These are phyloP conservation scores for Curvularia verruculosa DNA, from an alignment of 2,329 filamentous ascomycete species.

Conservation along the genomic window DNA sequence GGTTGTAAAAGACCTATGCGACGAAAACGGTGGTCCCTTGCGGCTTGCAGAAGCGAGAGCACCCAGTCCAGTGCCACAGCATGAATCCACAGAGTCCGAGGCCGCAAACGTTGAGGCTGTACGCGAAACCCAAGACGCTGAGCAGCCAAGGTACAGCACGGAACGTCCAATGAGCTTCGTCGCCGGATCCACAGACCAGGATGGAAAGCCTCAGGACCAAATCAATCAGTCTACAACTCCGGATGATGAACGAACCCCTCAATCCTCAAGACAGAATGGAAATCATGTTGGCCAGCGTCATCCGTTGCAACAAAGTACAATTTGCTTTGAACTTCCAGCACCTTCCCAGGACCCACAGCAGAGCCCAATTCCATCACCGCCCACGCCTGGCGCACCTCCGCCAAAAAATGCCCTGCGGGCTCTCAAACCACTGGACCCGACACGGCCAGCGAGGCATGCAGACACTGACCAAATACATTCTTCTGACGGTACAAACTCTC, in stretches of 20 bases:
- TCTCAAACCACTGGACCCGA: conserved; percentile 1
- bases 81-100: conserved; percentile 6
- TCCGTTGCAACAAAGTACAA: conserved; percentile 8
- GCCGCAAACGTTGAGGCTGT: conserved; percentile 9
- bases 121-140: conserved; percentile 27
- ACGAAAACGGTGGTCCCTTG: conserved; percentile 39
- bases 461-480: conserved; percentile 19
- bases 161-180: conserved; percentile 49
- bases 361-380: conserved; percentile 3
- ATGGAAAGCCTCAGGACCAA: conserved; percentile 45
- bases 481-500: conserved; percentile 16
- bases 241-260: conserved; percentile 10
- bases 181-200: conserved; percentile 41
- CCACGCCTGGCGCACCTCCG: conserved; percentile 9
- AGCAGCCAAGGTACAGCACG: conserved; percentile 33
- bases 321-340: conserved; percentile 19
- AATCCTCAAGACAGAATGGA: conserved; percentile 13
- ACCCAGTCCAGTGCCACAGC: conserved; percentile 10
- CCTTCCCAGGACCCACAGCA: conserved; percentile 11
- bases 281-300: conserved; percentile 13
- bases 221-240: conserved; percentile 35
- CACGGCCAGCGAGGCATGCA: conserved; percentile 4
- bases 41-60: conserved; percentile 24
- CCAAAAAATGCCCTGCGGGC: conserved; percentile 8
- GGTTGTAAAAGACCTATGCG: conserved; percentile 43